phyloP scores from a whole-genome alignment of 192 early-diverging fungal genomes.

The Coemansia sp. region DNA sequence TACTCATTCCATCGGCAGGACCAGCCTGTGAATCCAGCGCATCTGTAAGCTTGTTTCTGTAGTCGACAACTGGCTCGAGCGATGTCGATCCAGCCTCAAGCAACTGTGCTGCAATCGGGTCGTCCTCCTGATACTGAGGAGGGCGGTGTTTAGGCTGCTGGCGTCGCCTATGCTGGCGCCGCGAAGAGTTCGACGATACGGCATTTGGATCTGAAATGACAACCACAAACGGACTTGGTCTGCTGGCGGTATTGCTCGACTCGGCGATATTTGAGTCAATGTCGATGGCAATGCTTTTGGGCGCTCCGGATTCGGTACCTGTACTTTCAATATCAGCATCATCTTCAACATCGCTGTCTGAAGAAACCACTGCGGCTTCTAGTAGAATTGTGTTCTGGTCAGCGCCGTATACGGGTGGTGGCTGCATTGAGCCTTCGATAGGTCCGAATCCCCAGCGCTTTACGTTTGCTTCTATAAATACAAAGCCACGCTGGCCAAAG shows the following conservation, averaged over 20 bases:
- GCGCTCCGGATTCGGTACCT: background rate
- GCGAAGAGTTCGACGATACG: background rate
- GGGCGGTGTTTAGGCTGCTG: conserved; percentile 17
- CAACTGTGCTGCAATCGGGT: conserved; percentile 48
- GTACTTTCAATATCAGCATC: conserved; percentile 9
- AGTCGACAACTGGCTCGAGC: conserved; percentile 36
- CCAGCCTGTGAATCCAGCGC: conserved; percentile 7
- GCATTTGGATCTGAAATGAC: conserved; percentile 4
- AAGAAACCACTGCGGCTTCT: conserved; percentile 21
- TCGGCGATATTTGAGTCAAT: conserved; percentile 7
- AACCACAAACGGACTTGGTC: background rate
- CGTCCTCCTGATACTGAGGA: conserved; percentile 43
- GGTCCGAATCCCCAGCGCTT: conserved; percentile 82
- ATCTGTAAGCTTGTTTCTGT: conserved; percentile 26
- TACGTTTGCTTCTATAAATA: conserved; percentile 82
- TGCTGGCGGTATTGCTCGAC: background rate
- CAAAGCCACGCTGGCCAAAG: conserved; percentile 78
- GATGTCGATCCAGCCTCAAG: conserved; percentile 47
- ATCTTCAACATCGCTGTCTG: conserved; percentile 24
- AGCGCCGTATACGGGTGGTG: conserved; percentile 75
- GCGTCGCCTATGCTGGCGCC: conserved; percentile 12
- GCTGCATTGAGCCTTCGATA: conserved; percentile 62
- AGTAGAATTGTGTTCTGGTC: conserved; percentile 69
- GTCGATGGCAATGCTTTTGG: conserved; percentile 21
- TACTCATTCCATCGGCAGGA: background rate